Evolutionary conservation across 495 filamentous ascomycete species (phyloP).

Genomic region (Talaromyces stipitatus): DNA sequence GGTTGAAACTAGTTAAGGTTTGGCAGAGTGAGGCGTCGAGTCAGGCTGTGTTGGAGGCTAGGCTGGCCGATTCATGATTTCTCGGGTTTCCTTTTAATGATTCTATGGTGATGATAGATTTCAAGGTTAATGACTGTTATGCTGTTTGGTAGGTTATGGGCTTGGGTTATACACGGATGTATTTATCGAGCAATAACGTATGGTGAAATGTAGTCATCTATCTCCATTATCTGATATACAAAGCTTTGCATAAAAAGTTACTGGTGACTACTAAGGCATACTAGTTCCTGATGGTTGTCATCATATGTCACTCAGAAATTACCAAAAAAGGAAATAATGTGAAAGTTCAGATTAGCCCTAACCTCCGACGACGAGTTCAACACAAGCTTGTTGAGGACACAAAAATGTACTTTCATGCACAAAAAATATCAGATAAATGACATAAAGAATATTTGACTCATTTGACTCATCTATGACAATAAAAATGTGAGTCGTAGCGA

Average conservation of each 20-base stretch:
- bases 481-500: background rate
- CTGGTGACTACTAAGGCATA: background rate
- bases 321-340: background rate
- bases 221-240: no score
- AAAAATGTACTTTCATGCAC: background rate
- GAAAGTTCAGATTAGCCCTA: background rate
- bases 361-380: background rate
- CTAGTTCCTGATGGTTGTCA: background rate
- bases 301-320: background rate
- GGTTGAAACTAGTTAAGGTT: conserved; percentile 8
- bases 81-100: no score
- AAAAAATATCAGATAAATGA: background rate
- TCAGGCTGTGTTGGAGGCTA: conserved; percentile 7
- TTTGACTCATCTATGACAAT: background rate
- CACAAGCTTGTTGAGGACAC: background rate
- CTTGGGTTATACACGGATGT: no score
- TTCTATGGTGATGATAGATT: no score
- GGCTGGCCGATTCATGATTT: background rate
- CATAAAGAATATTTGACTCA: background rate
- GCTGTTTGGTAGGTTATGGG: no score
- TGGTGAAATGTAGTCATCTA: no score
- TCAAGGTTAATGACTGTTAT: no score
- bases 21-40: conserved; percentile 9
- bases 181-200: background rate
- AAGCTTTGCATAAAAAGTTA: no score